phyloP scores from a whole-genome alignment of 305 asterid genomes.

The Striga hermonthica region DNA sequence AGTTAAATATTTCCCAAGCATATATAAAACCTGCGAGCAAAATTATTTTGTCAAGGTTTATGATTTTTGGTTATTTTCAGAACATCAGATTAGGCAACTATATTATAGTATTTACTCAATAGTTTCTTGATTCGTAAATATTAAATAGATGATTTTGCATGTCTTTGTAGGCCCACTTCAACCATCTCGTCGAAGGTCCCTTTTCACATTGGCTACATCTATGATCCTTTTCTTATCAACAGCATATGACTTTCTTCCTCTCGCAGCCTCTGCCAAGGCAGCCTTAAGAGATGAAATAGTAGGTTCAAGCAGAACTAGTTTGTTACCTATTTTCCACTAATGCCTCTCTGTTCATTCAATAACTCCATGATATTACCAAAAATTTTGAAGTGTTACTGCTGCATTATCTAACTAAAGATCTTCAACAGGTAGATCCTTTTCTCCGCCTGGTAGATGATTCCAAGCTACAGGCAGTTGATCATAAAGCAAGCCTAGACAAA shows the following conservation, averaged over 20 bases:
- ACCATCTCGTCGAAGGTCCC: constrained; percentile 74
- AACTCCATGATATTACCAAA: constrained; percentile 16
- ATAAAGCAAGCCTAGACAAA: constrained; percentile 32
- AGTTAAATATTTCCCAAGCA: constrained; percentile 10
- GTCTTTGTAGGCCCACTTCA: constrained; percentile 55
- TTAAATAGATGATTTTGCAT: constrained; percentile 20
- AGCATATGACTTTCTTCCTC: constrained; percentile 55
- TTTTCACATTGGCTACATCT: constrained; percentile 69
- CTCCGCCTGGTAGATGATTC: constrained; percentile 65
- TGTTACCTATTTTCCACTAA: constrained; percentile 23
- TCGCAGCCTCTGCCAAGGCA: constrained; percentile 56
- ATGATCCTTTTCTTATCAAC: constrained; percentile 69
- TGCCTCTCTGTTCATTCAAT: constrained; percentile 26
- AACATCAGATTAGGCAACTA: constrained; percentile 15
- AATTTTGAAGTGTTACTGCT: constrained; percentile 21
- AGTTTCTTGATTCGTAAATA: constrained; percentile 15
- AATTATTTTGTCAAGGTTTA: constrained; percentile 13
- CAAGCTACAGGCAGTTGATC: constrained; percentile 57
- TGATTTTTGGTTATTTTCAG: constrained; percentile 22
- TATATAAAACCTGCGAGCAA: constrained; percentile 14
- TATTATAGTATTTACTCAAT: constrained; percentile 9
- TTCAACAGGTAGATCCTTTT: constrained; percentile 69
- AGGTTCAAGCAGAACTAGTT: constrained; percentile 34
- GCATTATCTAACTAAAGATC: constrained; percentile 26
- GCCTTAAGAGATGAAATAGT: constrained; percentile 54